Base-by-base conservation (phyloP, 371 early-diverging fungal genomes). In the Zychaea mexicana region DNA sequence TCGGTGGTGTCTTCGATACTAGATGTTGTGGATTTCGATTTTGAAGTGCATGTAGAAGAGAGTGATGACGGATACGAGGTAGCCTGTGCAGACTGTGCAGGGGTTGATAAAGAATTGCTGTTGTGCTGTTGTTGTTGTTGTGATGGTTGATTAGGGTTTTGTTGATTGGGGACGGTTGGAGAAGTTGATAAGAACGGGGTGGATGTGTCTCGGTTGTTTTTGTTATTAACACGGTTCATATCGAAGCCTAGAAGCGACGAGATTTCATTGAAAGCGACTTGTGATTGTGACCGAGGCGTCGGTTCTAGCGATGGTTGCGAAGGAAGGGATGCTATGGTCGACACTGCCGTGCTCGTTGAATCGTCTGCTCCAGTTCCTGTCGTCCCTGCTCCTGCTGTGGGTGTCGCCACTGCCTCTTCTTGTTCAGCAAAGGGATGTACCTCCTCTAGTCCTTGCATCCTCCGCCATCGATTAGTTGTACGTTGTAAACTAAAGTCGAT, bases 371-470 rank as follows among this genome's bases (percentile, higher is more conserved):
- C n/a, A n/a, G 27, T 7, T 58, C 13, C 19, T 42, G 45, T 27
- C 26, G 42, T 30, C 13, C 39, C 45, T 63, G 31, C n/a, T 24
- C 39, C 7, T 42, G 47, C 28, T 55, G 19, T 26, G 8, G 42
- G 30, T 31, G 33, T 19, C 17, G 46, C 4, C 42, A 27, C 8
- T 19, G 46, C 4, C 42, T 39, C 8, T 19, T 13, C 4, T 15
- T 45, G 19, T 45, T 32, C 28, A n/a, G 32, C 2, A 45, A 32
- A 17, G n/a, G 49, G 31, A 19, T 22, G 31, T 28, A 71, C 32
- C 33, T 73, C 70, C 49, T 68, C 60, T 4, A 73, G 33, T 12
- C 74, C 74, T 57, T 73, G 70, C 53, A 73, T 49, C 2, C 68
- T 52, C 57, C 70, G 59, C 73, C 71, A 69, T 36, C 60, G 49